These are phyloP conservation scores for Metarhizium guizhouense DNA, from an alignment of 2,329 filamentous ascomycete genomes.

Conservation along the genomic window DNA sequence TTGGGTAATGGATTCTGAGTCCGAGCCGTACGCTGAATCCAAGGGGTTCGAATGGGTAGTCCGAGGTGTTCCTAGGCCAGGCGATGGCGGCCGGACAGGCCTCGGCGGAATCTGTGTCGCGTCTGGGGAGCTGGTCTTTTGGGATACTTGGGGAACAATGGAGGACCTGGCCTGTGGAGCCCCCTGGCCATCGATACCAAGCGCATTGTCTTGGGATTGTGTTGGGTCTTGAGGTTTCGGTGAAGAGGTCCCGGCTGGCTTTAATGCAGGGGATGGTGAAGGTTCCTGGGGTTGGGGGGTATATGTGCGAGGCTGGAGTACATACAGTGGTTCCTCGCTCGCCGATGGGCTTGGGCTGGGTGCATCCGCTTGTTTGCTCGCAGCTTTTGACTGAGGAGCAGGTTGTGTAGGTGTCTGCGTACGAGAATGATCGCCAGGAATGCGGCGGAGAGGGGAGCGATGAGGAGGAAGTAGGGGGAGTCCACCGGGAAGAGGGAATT, in stretches of 20 bases:
- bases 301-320: constrained; percentile 50
- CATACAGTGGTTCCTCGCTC: constrained; percentile 33
- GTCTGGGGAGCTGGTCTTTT: constrained; percentile 42
- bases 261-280: not conserved
- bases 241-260: not conserved
- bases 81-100: constrained; percentile 19
- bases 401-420: not conserved
- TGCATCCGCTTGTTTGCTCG: not conserved
- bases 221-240: not conserved
- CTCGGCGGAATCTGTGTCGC: constrained; percentile 44
- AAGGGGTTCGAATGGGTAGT: constrained; percentile 20
- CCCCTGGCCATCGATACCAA: constrained; percentile 1
- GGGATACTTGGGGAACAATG: constrained; percentile 43
- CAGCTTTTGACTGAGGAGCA: not conserved
- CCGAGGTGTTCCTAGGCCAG: constrained; percentile 23
- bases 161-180: constrained; percentile 31
- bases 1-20: constrained; percentile 31
- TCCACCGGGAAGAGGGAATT: constrained; percentile 16
- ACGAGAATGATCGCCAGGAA: not conserved
- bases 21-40: constrained; percentile 41
- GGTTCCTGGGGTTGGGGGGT: constrained; percentile 28
- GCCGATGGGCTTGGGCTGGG: constrained; percentile 10
- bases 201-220: not conserved
- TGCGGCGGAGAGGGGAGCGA: constrained; percentile 1
- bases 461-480: constrained; percentile 12